phyloP scores from a whole-genome alignment of 495 filamentous ascomycete genomes.

The Trichoderma asperelloides region DNA sequence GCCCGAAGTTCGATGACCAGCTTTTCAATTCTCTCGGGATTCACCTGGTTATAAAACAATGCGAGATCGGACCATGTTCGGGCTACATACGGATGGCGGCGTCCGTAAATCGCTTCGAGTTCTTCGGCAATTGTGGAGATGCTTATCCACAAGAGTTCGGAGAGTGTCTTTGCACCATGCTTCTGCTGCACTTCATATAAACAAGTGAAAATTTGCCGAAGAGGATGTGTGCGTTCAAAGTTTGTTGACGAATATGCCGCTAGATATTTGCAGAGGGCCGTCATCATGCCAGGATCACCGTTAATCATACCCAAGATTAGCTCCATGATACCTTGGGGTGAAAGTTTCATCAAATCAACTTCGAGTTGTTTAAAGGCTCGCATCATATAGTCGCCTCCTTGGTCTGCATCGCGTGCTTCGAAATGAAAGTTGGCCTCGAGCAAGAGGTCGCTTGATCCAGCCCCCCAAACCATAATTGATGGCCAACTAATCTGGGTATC shows the following conservation, averaged over 20 bases:
- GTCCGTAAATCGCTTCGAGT: constrained; percentile 13
- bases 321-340: constrained; percentile 11
- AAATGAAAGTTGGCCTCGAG: constrained; percentile 11
- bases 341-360: constrained; percentile 8
- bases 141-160: constrained; percentile 10
- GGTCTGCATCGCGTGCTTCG: constrained; percentile 9
- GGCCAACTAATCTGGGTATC: constrained; percentile 9
- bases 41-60: background rate
- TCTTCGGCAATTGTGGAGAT: constrained; percentile 11
- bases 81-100: constrained; percentile 11
- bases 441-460: constrained; percentile 10
- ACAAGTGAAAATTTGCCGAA: constrained; percentile 11
- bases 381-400: constrained; percentile 11
- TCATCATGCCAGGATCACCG: constrained; percentile 12
- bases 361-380: constrained; percentile 11
- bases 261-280: constrained; percentile 11
- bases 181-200: constrained; percentile 14
- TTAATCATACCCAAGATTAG: constrained; percentile 11
- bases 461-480: constrained; percentile 10
- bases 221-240: constrained; percentile 10
- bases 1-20: constrained; percentile 4
- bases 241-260: constrained; percentile 11
- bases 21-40: constrained; percentile 4
- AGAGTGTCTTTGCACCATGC: constrained; percentile 8
- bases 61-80: constrained; percentile 12